These are phyloP conservation scores for Acacia confusa DNA, from an alignment of 306 rosid genomes.

Conservation along the genomic window DNA sequence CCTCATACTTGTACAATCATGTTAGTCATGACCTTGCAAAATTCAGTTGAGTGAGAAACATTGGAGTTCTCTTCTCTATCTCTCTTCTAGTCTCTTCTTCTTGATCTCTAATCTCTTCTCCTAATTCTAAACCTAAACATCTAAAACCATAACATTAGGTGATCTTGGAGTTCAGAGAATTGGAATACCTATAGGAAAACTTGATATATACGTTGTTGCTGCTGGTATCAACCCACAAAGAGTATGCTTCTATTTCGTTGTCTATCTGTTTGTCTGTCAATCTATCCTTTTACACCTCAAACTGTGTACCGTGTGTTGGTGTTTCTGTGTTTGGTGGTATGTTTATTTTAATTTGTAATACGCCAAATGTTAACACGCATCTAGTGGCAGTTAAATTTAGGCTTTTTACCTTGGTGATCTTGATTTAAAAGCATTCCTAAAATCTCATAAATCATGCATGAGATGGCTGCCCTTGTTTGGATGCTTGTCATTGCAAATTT, in stretches of 20 bases:
- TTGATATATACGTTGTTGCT: conserved; percentile 97
- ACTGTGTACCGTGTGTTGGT: conserved; percentile 1
- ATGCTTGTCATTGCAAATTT: conserved; percentile 20
- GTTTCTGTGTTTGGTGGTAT: conserved; percentile 4
- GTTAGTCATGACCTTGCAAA: too few relatives aligned
- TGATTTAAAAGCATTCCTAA: conserved; percentile 17
- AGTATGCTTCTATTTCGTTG: conserved; percentile 51
- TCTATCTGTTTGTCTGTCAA: background rate
- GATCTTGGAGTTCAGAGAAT: conserved; percentile 99
- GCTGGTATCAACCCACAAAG: conserved; percentile 96
- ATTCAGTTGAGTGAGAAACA: too few relatives aligned
- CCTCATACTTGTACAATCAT: too few relatives aligned
- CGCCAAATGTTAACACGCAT: background rate
- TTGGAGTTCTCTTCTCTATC: too few relatives aligned
- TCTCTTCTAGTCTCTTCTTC: too few relatives aligned
- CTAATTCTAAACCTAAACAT: too few relatives aligned
- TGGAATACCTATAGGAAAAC: conserved; percentile 97
- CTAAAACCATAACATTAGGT: too few relatives aligned
- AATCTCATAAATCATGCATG: conserved; percentile 5
- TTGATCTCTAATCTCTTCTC: too few relatives aligned
- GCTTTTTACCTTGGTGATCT: conserved; percentile 13
- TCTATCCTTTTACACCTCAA: background rate
- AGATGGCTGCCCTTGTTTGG: conserved; percentile 10
- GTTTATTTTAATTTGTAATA: conserved; percentile 1
- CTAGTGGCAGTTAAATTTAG: conserved; percentile 7